phyloP scores from a whole-genome alignment of 768 basidiomycete genomes.

The Rhizopogon sp. region DNA sequence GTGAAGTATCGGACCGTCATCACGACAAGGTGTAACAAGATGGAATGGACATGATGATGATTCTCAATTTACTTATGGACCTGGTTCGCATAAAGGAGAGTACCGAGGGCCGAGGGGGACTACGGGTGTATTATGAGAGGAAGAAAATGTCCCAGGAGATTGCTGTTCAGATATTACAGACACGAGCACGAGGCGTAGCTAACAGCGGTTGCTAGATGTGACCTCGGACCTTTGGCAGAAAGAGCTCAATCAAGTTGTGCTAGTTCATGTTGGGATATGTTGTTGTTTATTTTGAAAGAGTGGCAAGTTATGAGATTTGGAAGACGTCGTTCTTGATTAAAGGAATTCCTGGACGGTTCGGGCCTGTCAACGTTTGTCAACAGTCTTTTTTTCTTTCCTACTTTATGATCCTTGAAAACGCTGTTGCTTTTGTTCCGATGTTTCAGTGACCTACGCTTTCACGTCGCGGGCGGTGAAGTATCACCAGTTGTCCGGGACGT shows the following conservation, averaged over 20 bases:
- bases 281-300: slow-evolving; percentile 17
- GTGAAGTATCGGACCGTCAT: neutral
- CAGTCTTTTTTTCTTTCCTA: slow-evolving; percentile 32
- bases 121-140: no score
- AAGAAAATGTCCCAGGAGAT: no score
- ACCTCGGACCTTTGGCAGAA: slow-evolving; percentile 23
- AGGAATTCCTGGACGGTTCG: slow-evolving; percentile 7
- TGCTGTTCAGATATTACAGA: no score
- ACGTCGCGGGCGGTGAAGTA: slow-evolving; percentile 54
- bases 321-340: slow-evolving; percentile 15
- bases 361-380: slow-evolving; percentile 50
- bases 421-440: slow-evolving; percentile 24
- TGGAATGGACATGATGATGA: neutral
- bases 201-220: no score
- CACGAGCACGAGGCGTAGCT: no score
- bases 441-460: slow-evolving; percentile 47
- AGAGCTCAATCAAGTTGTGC: slow-evolving; percentile 15
- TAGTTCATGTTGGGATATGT: neutral
- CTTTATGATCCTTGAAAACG: slow-evolving; percentile 45
- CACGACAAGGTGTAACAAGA: no score
- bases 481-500: slow-evolving; percentile 33
- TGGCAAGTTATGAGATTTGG: slow-evolving; percentile 12
- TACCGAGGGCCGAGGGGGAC: no score
- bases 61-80: neutral
- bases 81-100: neutral